Evolutionary conservation across 768 basidiomycete species (phyloP), one percentile per base, ranked within the genome.

Genomic region (Lactifluus rugatus): DNA sequence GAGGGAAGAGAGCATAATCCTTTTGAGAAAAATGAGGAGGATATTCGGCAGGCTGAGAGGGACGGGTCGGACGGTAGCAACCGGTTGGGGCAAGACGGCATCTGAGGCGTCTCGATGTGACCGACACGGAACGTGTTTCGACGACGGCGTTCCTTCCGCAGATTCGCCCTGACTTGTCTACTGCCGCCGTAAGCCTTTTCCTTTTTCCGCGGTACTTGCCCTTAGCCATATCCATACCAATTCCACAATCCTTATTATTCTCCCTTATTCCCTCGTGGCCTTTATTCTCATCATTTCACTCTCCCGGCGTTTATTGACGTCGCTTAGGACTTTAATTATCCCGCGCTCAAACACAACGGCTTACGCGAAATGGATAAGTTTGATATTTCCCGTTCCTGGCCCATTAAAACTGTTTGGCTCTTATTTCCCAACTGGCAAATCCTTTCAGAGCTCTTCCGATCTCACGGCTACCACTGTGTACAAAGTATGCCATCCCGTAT

Each of bases 51-150:
- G 69, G 75, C 70, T 68, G 70, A 74, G 70, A 73, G 70, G 76
- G 72, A 70, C 75, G 76, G 76, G 75, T 76, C 74, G 76, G 74
- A 76, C 76, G 72, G 75, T 72, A 71, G 76, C 73, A 74, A 76
- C 75, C 75, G 72, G 71, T 68, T 68, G 72, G 75, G 75, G 75
- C 73, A 76, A 74, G 75, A 73, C 70, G 68, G 67, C 75, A 76
- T 75, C 75, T 73, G 75, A 64, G 66, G 69, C 70, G 67, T 76
- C 73, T 68, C 70, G 76, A 77, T 80, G 81, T 78, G 84, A 83
- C 75, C 76, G 74, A 79, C 80, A 78, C 79, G 78, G 82, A 84
- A 86, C 84, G 84, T 86, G 83, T 84, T 84, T 79, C 82, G 80
- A 75, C 76, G 77, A 75, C 77, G 75, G 74, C 69, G 65, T 66